phyloP scores from a whole-genome alignment of 1,139 yeast species.

The Pichia norvegensis region DNA sequence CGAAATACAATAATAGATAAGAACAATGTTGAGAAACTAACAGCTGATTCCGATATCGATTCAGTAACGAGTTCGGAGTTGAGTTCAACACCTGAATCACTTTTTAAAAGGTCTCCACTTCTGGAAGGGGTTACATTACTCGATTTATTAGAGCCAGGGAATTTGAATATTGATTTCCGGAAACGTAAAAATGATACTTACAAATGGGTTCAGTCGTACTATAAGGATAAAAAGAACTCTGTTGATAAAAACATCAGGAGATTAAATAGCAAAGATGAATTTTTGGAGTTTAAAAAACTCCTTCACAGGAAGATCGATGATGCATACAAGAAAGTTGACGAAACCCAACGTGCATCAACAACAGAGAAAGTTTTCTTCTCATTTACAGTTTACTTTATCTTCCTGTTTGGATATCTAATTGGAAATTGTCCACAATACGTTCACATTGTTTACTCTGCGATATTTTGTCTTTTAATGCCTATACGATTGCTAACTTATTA shows the following conservation, averaged over 20 bases:
- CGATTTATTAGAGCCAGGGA: conserved; percentile 33
- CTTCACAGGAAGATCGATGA: conserved; percentile 37
- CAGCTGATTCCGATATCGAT: neutral
- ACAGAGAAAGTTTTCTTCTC: conserved; percentile 84
- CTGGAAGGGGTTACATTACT: conserved; percentile 30
- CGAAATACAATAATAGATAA: neutral
- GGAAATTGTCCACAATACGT: conserved; percentile 73
- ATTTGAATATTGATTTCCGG: conserved; percentile 25
- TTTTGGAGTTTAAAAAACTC: conserved; percentile 26
- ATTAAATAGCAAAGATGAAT: conserved; percentile 23
- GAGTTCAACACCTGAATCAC: neutral
- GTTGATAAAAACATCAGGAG: conserved; percentile 7
- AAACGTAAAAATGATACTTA: conserved; percentile 20
- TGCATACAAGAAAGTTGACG: conserved; percentile 51
- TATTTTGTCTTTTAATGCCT: conserved; percentile 66
- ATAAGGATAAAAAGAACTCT: conserved; percentile 11
- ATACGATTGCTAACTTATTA: conserved; percentile 77
- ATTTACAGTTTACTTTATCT: conserved; percentile 58
- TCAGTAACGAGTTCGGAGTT: neutral
- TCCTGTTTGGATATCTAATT: conserved; percentile 65
- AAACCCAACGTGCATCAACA: conserved; percentile 46
- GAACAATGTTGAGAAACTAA: neutral
- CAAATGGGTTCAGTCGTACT: conserved; percentile 18
- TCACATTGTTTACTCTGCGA: conserved; percentile 64
- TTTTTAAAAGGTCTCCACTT: conserved; percentile 3